Conservation (phyloP, 2,329 filamentous ascomycete species). For the Aspergillus felis region DNA sequence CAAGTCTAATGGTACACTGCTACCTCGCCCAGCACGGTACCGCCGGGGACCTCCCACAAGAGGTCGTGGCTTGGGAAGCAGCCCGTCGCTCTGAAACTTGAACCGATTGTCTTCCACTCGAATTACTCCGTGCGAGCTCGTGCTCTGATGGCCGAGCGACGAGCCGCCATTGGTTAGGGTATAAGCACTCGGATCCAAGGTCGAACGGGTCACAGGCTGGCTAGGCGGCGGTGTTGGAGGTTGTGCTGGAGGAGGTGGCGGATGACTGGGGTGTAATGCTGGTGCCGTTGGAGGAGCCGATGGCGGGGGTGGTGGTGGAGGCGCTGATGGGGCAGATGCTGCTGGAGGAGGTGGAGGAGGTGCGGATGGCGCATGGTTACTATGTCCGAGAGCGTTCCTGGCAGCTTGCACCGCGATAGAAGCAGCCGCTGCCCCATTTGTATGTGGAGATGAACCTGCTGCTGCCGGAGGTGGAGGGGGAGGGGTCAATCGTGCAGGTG, state of each 20-base stretch:
- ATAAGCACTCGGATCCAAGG: conserved; percentile 73
- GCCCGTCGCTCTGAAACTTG: conserved; percentile 77
- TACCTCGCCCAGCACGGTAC: conserved; percentile 87
- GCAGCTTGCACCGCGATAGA: conserved; percentile 59
- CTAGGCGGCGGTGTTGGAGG: conserved; percentile 31
- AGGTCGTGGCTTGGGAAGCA: conserved; percentile 79
- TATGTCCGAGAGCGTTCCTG: conserved; percentile 52
- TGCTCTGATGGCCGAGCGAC: conserved; percentile 22
- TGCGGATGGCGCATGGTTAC: conserved; percentile 40
- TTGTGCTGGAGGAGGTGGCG: conserved; percentile 43
- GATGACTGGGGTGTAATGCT: conserved; percentile 35
- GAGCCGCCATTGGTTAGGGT: conserved; percentile 63
- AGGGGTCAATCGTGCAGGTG: conserved; percentile 40
- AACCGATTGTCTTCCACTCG: conserved; percentile 75
- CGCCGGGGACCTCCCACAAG: conserved; percentile 70
- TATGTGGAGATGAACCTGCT: conserved; percentile 24
- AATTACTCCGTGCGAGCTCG: conserved; percentile 33
- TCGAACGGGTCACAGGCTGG: conserved; percentile 52
- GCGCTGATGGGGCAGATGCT: conserved; percentile 37
- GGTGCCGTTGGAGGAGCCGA: conserved; percentile 43
- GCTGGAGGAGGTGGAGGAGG: conserved; percentile 39
- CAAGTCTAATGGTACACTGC: conserved; percentile 88
- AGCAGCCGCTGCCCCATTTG: conserved; percentile 39
- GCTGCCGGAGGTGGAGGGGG: conserved; percentile 38
- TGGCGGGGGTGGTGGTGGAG: conserved; percentile 44